Base-by-base conservation (phyloP, 805 yeast species). In the Candida namnaoensis region DNA sequence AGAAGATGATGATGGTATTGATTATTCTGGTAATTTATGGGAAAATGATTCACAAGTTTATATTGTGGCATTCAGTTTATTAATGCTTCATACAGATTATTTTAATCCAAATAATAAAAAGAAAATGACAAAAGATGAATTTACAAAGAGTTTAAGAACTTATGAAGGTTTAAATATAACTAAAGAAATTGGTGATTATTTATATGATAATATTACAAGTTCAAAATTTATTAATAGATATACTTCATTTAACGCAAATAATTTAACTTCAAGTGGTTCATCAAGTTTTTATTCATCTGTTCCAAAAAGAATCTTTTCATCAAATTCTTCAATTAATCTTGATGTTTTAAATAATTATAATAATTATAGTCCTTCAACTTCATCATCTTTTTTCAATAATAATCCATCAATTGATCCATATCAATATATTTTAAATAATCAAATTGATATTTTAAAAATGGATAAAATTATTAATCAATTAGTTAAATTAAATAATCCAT, bases 81-180 rank as follows among this genome's bases (percentile, higher is more conserved):
- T 84, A 37, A 78, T 84, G 70, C 61, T 84, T 30, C 91, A 84
- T 53, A 84, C 93, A 0, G 93, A 83, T 53, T 72, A 66, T 44
- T 84, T 80, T 62, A 84, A 83, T 59, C 69, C 71, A 15, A 78
- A 73, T 54, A 82, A 82, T 59, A 78, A 74, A 50, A 70, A 64
- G 42, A 84, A 84, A 55, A 82, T 84, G 85, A 60, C 78, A 9
- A 78, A 72, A 50, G 57, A 65, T 5, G 88, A 82, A 47, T 84
- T 78, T 52, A 66, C 80, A 13, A 68, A 69, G 36, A 75, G 74
- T 38, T 58, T 70, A 5, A 58, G 60, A 35, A 41, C 46, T 2
- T 45, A 48, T 8, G 46, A 44, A 9, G 40, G 35, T 26, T 47
- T 44, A 52, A 62, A 33, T 46, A 56, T 53, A 7, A 44, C 74